Conservation (phyloP, 441 rosid species). For the Brassica balearica region DNA sequence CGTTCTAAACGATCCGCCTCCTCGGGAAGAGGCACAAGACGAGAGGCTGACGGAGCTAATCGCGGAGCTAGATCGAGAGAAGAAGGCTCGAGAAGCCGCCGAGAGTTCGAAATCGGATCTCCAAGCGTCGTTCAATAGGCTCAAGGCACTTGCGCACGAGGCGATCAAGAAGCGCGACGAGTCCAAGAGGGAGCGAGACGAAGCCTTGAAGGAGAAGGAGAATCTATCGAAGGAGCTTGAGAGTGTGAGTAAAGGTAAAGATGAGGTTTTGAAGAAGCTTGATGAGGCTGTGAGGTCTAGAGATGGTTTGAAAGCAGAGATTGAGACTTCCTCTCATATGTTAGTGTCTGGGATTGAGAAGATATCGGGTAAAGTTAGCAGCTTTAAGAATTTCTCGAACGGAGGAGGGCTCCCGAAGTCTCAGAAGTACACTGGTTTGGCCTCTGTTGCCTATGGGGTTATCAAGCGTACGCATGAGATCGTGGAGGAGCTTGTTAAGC, state of each 20-base stretch:
- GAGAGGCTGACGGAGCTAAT: slow-evolving; percentile 64
- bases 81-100: slow-evolving; percentile 69
- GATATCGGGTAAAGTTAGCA: slow-evolving; percentile 81
- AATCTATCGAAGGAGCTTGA: slow-evolving; percentile 53
- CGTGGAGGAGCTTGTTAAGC: slow-evolving; percentile 86
- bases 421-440: slow-evolving; percentile 69
- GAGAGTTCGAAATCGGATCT: slow-evolving; percentile 78
- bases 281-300: slow-evolving; percentile 64
- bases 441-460: slow-evolving; percentile 81
- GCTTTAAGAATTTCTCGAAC: slow-evolving; percentile 69
- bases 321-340: slow-evolving; percentile 85
- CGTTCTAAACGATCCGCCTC: slow-evolving; percentile 39
- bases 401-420: slow-evolving; percentile 82
- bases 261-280: slow-evolving; percentile 58
- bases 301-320: slow-evolving; percentile 72
- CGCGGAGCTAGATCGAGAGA: slow-evolving; percentile 86
- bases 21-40: slow-evolving; percentile 50
- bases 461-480: slow-evolving; percentile 93
- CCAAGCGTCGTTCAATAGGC: slow-evolving; percentile 59
- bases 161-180: slow-evolving; percentile 86
- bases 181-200: slow-evolving; percentile 69
- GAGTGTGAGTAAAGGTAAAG: slow-evolving; percentile 54
- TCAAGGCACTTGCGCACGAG: slow-evolving; percentile 81
- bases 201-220: slow-evolving; percentile 73
- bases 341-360: slow-evolving; percentile 94